These are phyloP conservation scores for Lathyrus aphaca DNA, from an alignment of 306 rosid genomes.

Conservation along the genomic window DNA sequence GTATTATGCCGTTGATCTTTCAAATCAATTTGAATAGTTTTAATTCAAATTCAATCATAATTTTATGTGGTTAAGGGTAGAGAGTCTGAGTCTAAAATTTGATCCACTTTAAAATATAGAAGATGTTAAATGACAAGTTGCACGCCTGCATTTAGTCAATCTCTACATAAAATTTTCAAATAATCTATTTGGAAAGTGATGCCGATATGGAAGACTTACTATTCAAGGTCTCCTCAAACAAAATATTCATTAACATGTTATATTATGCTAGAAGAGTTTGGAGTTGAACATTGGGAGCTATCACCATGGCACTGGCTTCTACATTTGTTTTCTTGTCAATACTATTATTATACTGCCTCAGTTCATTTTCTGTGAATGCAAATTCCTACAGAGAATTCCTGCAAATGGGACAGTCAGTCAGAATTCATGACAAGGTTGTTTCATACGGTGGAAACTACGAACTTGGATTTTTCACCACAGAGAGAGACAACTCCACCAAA, in stretches of 20 bases:
- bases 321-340: neutral
- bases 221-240: conserved; percentile 2
- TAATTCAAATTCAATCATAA: no score
- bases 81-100: no score
- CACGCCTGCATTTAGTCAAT: neutral
- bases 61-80: no score
- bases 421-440: conserved; percentile 2
- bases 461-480: neutral
- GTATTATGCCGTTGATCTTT: no score
- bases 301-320: neutral
- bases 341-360: neutral
- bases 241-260: neutral
- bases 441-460: conserved; percentile 9
- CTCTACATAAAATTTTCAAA: neutral
- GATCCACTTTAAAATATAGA: no score
- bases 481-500: conserved; percentile 9
- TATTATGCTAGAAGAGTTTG: neutral
- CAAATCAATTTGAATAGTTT: no score
- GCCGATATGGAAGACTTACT: neutral
- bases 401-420: neutral
- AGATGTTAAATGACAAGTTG: no score
- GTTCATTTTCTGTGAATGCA: neutral
- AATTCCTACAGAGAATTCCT: neutral
- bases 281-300: neutral
- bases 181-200: neutral